Evolutionary conservation across 257 asterid species (phyloP).

Genomic region (Nicotiana benthamiana): DNA sequence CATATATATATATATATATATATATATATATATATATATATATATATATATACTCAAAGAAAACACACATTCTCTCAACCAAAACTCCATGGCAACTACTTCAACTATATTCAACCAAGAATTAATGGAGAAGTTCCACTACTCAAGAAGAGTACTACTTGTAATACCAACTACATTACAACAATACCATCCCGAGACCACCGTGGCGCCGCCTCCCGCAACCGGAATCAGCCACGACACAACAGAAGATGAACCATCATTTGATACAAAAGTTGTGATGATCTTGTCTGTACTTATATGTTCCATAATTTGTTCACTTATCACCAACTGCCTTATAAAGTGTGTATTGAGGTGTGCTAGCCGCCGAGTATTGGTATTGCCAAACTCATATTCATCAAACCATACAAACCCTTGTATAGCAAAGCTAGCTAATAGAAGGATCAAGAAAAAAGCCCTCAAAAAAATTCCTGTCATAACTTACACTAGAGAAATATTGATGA

Average conservation of each 20-base stretch:
- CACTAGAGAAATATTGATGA: neutral
- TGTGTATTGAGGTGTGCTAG: neutral
- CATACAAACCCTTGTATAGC: neutral
- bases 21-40: too few relatives aligned
- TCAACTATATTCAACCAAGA: neutral
- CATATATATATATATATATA: too few relatives aligned
- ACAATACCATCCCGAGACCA: neutral
- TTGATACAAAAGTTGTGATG: neutral
- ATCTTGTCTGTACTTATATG: neutral
- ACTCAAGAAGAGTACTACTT: neutral
- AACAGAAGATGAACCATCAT: neutral
- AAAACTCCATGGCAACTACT: neutral
- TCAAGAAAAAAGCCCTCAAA: neutral
- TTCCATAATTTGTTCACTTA: neutral
- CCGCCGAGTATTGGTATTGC: neutral
- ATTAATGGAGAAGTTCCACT: neutral
- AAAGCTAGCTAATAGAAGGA: neutral
- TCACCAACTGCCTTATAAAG: too few relatives aligned
- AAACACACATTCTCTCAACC: neutral
- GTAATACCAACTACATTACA: too few relatives aligned
- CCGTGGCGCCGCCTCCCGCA: neutral
- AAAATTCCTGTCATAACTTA: neutral
- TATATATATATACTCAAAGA: too few relatives aligned
- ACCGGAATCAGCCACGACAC: neutral
- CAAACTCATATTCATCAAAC: neutral